phyloP scores from a whole-genome alignment of 2,329 filamentous ascomycete species.

The Aspergillus viridinutans region DNA sequence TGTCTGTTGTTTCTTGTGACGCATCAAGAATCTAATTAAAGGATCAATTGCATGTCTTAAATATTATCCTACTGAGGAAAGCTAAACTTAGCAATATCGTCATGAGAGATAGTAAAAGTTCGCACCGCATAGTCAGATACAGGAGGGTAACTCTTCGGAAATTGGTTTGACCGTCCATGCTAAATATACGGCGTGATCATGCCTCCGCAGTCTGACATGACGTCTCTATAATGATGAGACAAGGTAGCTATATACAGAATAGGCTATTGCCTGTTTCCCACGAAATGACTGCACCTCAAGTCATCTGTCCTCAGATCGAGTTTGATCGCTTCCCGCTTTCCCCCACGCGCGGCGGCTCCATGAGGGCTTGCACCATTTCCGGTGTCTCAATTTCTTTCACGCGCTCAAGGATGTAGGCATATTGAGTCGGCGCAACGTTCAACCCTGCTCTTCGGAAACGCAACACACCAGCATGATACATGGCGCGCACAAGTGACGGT shows the following conservation, averaged over 20 bases:
- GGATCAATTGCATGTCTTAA: not conserved
- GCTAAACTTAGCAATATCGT: not conserved
- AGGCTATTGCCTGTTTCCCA: not conserved
- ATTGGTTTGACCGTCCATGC: not conserved
- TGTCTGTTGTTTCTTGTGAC: slow-evolving; percentile 2
- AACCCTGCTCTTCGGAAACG: slow-evolving; percentile 38
- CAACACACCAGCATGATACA: slow-evolving; percentile 49
- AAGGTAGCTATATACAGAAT: not conserved
- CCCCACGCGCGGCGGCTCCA: slow-evolving; percentile 16
- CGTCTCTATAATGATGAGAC: not conserved
- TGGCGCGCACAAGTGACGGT: slow-evolving; percentile 43
- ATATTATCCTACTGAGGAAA: not conserved
- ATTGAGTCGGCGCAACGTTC: slow-evolving; percentile 30
- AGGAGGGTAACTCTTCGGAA: not conserved
- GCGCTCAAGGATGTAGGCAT: slow-evolving; percentile 44
- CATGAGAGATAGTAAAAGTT: not conserved
- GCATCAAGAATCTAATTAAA: slow-evolving; percentile 7
- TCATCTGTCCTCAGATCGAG: slow-evolving; percentile 1
- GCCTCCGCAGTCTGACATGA: not conserved
- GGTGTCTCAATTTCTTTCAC: slow-evolving; percentile 42
- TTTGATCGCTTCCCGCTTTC: not conserved
- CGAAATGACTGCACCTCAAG: not conserved
- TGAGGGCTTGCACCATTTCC: slow-evolving; percentile 33
- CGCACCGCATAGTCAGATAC: not conserved
- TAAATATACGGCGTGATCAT: not conserved